These are phyloP conservation scores for Monoraphidium neglectum DNA, from an alignment of 139 green algal genomes.

Conservation along the genomic window DNA sequence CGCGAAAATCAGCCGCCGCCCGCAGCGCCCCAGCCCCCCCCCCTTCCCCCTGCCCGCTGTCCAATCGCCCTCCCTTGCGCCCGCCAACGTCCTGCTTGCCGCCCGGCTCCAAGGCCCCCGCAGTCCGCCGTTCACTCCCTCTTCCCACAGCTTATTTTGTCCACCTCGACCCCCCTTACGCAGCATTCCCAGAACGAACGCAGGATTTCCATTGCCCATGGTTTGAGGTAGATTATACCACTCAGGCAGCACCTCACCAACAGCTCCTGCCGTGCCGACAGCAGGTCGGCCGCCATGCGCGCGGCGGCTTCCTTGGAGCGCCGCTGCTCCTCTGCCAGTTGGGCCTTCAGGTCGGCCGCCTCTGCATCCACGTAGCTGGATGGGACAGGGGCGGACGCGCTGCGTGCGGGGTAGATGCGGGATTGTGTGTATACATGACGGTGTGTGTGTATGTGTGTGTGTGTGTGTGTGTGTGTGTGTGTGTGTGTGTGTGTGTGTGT, in stretches of 20 bases:
- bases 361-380: conserved; percentile 11
- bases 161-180: too few species aligned
- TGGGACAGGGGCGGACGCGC: not conserved
- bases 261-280: not conserved
- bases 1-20: too few species aligned
- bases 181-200: too few species aligned
- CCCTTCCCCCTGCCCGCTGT: too few species aligned
- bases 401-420: not conserved
- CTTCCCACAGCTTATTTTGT: too few species aligned
- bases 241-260: not conserved
- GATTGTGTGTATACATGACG: not conserved
- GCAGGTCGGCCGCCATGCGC: conserved; percentile 5
- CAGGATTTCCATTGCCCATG: too few species aligned
- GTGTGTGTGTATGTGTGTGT: not conserved
- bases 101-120: too few species aligned
- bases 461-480: not conserved
- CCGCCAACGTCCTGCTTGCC: too few species aligned
- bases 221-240: too few species aligned
- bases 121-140: too few species aligned
- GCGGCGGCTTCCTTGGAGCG: conserved; percentile 17
- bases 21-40: too few species aligned
- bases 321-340: not conserved
- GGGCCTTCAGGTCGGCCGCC: conserved; percentile 24
- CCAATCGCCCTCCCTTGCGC: too few species aligned
- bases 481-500: not conserved